phyloP scores from a whole-genome alignment of 2,329 filamentous ascomycete species.

The Endothia cerciana region DNA sequence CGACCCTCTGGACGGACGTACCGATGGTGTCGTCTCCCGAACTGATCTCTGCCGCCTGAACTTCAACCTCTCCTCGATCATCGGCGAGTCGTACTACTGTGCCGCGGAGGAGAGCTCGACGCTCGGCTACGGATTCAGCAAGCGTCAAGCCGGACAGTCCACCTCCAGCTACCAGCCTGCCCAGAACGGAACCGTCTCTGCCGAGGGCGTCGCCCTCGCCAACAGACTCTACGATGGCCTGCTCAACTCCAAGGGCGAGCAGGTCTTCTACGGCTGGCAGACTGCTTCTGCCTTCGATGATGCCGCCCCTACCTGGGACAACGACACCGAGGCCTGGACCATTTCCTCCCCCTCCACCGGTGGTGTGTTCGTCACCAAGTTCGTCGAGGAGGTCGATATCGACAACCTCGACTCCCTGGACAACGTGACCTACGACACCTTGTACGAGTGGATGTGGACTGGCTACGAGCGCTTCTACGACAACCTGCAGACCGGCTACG shows the following conservation, averaged over 20 bases:
- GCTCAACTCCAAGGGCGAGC: conserved; percentile 39
- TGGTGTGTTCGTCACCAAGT: conserved; percentile 27
- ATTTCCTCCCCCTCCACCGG: conserved; percentile 31
- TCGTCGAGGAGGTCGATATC: conserved; percentile 23
- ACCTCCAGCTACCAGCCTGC: conserved; percentile 34
- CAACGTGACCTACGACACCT: conserved; percentile 58
- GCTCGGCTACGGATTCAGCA: conserved; percentile 35
- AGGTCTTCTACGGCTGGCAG: conserved; percentile 43
- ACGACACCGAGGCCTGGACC: conserved; percentile 39
- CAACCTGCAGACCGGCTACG: conserved; percentile 56
- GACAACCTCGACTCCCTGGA: conserved; percentile 37
- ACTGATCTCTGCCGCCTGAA: conserved; percentile 42
- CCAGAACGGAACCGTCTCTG: conserved; percentile 42
- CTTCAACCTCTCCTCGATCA: conserved; percentile 38
- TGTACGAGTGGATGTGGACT: conserved; percentile 57
- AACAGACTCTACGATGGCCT: conserved; percentile 41
- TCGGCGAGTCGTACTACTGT: conserved; percentile 42
- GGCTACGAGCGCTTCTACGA: conserved; percentile 54
- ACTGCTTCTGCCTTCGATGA: conserved; percentile 40
- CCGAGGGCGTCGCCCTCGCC: conserved; percentile 40
- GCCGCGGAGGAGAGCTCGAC: conserved; percentile 34
- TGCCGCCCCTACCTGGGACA: conserved; percentile 39
- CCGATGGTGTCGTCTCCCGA: conserved; percentile 54
- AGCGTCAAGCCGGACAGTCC: conserved; percentile 33
- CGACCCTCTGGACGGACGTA: conserved; percentile 57